These are phyloP conservation scores for Cercophora newfieldiana DNA, from an alignment of 495 filamentous ascomycete genomes.

Conservation along the genomic window DNA sequence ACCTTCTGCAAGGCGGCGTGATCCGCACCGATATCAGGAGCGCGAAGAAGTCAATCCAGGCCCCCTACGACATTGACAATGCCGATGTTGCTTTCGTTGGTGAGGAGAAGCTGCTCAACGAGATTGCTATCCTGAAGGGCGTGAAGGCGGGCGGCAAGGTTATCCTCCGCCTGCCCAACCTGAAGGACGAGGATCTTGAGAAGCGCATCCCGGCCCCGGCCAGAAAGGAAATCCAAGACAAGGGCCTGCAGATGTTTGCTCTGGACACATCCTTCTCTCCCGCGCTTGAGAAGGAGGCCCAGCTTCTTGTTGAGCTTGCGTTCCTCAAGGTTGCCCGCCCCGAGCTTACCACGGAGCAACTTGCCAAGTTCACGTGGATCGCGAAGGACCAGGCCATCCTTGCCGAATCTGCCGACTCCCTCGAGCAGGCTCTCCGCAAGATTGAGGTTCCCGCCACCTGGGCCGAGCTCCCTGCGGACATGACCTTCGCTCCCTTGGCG, in stretches of 20 bases:
- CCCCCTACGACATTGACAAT: constrained; percentile 73
- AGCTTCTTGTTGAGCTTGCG: constrained; percentile 67
- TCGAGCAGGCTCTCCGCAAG: constrained; percentile 67
- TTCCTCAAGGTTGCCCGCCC: constrained; percentile 75
- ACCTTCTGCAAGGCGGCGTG: constrained; percentile 81
- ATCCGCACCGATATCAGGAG: constrained; percentile 83
- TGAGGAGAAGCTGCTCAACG: constrained; percentile 73
- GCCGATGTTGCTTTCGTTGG: constrained; percentile 80
- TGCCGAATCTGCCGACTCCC: constrained; percentile 60
- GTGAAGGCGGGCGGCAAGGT: constrained; percentile 71
- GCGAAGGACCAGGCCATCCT: constrained; percentile 50
- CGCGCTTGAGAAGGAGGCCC: constrained; percentile 63
- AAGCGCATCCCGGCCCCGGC: constrained; percentile 74
- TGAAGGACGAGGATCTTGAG: constrained; percentile 86
- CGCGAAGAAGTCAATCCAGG: constrained; percentile 78
- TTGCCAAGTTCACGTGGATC: constrained; percentile 33
- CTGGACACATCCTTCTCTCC: constrained; percentile 69
- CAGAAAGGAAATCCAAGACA: constrained; percentile 66
- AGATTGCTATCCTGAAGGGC: constrained; percentile 68
- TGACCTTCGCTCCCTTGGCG: constrained; percentile 50
- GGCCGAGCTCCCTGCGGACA: constrained; percentile 65
- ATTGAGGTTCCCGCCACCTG: constrained; percentile 77
- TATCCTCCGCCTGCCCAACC: constrained; percentile 70
- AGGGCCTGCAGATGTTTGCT: constrained; percentile 66
- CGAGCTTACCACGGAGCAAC: constrained; percentile 55